Conservation (phyloP, 495 filamentous ascomycete species). For the Cercophora scortea region DNA sequence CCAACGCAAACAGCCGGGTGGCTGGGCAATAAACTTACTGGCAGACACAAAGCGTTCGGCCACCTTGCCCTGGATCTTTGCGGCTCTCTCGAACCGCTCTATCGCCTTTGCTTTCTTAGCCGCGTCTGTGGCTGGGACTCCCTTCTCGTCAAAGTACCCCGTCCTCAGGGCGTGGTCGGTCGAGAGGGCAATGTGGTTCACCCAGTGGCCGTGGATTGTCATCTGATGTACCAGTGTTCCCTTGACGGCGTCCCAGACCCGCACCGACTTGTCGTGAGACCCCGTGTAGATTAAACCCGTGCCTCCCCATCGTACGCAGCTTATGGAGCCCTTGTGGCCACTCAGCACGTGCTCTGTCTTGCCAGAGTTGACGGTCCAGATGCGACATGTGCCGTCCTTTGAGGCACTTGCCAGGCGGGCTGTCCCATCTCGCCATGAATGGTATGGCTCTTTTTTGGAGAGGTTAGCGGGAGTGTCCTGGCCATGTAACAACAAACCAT, state of each 20-base stretch:
- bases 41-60: slow-evolving; percentile 85
- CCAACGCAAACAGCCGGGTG: background rate
- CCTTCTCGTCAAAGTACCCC: slow-evolving; percentile 68
- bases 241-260: slow-evolving; percentile 77
- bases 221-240: slow-evolving; percentile 75
- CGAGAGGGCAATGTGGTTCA: slow-evolving; percentile 92
- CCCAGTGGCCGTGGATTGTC: slow-evolving; percentile 81
- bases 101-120: slow-evolving; percentile 69
- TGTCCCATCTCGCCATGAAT: slow-evolving; percentile 56
- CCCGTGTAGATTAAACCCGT: slow-evolving; percentile 58
- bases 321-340: slow-evolving; percentile 82
- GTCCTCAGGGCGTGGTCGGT: slow-evolving; percentile 89
- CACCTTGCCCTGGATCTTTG: slow-evolving; percentile 67
- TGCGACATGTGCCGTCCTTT: slow-evolving; percentile 81
- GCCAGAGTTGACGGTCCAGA: slow-evolving; percentile 78
- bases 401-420: slow-evolving; percentile 79
- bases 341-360: slow-evolving; percentile 73
- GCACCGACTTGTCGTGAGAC: slow-evolving; percentile 86
- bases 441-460: background rate
- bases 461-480: background rate
- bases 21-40: slow-evolving; percentile 10
- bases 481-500: too few species aligned
- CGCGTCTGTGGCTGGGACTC: slow-evolving; percentile 56
- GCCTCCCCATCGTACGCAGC: slow-evolving; percentile 92
- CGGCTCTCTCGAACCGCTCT: slow-evolving; percentile 82